These are phyloP conservation scores for Brassica nigra DNA, from an alignment of 345 rosid species.

Conservation along the genomic window DNA sequence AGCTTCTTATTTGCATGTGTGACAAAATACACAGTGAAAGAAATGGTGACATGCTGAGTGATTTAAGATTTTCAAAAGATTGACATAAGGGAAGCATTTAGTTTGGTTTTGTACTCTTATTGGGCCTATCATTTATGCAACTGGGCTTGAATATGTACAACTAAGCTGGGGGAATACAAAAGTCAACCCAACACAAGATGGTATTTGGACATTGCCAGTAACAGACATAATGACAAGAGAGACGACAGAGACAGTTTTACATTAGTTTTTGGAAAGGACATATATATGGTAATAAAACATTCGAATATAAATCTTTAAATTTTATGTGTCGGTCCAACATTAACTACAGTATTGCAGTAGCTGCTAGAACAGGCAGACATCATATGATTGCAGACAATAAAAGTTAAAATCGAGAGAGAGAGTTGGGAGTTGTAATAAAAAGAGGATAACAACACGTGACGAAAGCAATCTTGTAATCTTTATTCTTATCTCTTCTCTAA, in stretches of 20 bases:
- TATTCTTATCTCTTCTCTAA: constrained; percentile 9
- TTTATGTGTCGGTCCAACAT: constrained; percentile 16
- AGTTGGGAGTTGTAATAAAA: constrained; percentile 6
- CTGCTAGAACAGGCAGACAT: constrained; percentile 17
- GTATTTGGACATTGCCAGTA: neutral
- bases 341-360: neutral
- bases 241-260: neutral
- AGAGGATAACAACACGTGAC: constrained; percentile 24
- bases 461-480: constrained; percentile 18
- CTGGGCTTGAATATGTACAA: neutral
- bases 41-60: neutral
- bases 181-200: neutral
- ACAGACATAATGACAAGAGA: neutral
- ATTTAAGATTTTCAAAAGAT: neutral
- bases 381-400: neutral
- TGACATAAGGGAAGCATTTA: neutral
- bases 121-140: neutral
- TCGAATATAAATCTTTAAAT: neutral
- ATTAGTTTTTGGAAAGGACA: neutral
- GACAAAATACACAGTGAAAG: neutral
- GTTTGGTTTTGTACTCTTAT: neutral
- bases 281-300: neutral
- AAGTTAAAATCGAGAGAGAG: neutral
- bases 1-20: neutral
- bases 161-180: neutral